Evolutionary conservation across 331 rosid genomes (phyloP).

Genomic region (Telfairia occidentalis): DNA sequence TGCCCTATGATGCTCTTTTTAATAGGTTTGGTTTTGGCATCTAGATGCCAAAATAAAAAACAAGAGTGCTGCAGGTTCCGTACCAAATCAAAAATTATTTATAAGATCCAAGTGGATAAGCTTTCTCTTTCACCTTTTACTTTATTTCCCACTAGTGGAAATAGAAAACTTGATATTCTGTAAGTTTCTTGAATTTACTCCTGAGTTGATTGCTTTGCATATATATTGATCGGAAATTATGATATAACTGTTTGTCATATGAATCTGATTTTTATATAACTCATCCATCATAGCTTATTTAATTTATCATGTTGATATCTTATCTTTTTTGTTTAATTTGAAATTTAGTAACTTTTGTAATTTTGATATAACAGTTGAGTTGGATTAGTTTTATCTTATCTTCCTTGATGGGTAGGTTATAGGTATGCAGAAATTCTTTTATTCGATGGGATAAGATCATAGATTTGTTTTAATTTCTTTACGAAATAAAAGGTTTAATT

Average conservation of each 20-base stretch:
- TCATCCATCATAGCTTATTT: neutral
- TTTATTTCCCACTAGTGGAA: neutral
- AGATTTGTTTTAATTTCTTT: too few relatives aligned
- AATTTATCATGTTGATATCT: neutral
- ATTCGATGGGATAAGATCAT: too few relatives aligned
- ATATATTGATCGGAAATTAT: neutral
- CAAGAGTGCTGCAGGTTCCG: neutral
- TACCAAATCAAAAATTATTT: neutral
- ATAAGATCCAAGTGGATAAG: neutral
- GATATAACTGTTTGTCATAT: neutral
- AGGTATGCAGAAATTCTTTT: too few relatives aligned
- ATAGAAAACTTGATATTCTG: neutral
- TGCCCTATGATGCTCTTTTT: neutral
- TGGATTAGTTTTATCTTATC: neutral
- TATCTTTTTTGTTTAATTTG: neutral
- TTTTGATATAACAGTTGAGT: neutral
- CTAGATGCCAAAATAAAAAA: neutral
- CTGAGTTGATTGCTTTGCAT: neutral
- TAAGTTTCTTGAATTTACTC: neutral
- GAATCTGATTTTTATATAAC: neutral
- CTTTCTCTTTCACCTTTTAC: neutral
- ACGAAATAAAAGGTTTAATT: too few relatives aligned
- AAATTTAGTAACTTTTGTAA: neutral
- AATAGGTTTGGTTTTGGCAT: neutral
- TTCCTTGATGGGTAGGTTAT: neutral